These are phyloP conservation scores for Fusarium sp. DNA, from an alignment of 2,329 filamentous ascomycete genomes.

Conservation along the genomic window DNA sequence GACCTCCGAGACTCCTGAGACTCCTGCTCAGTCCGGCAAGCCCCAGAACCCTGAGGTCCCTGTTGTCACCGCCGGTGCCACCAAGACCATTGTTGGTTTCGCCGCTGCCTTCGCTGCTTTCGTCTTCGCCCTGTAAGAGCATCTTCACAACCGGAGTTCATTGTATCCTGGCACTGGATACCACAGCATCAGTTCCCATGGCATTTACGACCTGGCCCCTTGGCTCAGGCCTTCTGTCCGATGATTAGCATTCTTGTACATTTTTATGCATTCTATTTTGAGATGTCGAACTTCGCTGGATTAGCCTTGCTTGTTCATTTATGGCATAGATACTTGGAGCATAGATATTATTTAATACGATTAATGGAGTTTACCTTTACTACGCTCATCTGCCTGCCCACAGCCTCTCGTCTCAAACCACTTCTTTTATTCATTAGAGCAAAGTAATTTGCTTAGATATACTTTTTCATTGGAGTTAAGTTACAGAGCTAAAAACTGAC, in stretches of 20 bases:
- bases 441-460: no score
- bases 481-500: no score
- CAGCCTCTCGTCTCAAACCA: no score
- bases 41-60: conserved; percentile 2
- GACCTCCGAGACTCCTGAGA: background rate
- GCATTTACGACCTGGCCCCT: background rate
- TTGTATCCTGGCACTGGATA: conserved; percentile 2
- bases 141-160: background rate
- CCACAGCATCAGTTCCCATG: conserved; percentile 1
- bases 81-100: conserved; percentile 39
- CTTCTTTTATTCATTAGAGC: no score
- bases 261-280: conserved; percentile 10
- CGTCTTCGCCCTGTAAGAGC: conserved; percentile 43
- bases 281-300: background rate
- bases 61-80: conserved; percentile 42
- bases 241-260: conserved; percentile 29
- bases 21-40: background rate
- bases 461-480: no score
- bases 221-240: background rate
- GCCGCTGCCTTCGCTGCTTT: conserved; percentile 41
- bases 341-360: conserved; percentile 23
- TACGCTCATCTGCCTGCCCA: accelerated
- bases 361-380: conserved; percentile 6
- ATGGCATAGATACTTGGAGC: conserved; percentile 9
- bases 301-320: conserved; percentile 12